These are phyloP conservation scores for Apostasia shenzhenica DNA, from an alignment of 106 monocot species.

Conservation along the genomic window DNA sequence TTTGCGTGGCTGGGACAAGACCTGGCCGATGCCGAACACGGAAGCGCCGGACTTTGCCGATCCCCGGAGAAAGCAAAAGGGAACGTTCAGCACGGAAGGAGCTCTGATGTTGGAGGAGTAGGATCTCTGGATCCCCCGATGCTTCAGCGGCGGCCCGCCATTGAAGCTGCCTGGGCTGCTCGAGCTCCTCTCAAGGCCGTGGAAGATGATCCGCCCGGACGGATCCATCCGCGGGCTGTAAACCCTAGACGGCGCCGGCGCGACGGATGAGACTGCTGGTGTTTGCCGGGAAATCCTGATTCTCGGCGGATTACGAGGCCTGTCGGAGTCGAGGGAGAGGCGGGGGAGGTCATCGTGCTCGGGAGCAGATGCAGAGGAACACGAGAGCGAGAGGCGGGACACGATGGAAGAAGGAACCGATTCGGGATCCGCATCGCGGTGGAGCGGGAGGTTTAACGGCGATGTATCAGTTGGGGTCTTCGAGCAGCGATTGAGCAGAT, in stretches of 20 bases:
- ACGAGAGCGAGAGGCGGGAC: slow-evolving; percentile 52
- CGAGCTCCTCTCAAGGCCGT: slow-evolving; percentile 63
- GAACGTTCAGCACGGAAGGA: slow-evolving; percentile 54
- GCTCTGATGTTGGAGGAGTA: slow-evolving; percentile 46
- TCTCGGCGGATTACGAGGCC: slow-evolving; percentile 5
- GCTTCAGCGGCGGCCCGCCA: slow-evolving; percentile 18
- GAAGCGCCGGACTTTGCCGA: slow-evolving; percentile 16
- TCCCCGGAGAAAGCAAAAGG: slow-evolving; percentile 31
- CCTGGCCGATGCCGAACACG: slow-evolving; percentile 20
- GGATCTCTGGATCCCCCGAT: slow-evolving; percentile 35
- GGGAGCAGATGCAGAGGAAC: slow-evolving; percentile 52
- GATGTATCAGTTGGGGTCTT: slow-evolving; percentile 24
- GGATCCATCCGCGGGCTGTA: slow-evolving; percentile 81
- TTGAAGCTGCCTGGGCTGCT: slow-evolving; percentile 66
- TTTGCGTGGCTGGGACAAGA: slow-evolving; percentile 5
- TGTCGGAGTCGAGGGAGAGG: slow-evolving; percentile 73
- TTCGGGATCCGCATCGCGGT: slow-evolving; percentile 49
- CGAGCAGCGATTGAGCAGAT: slow-evolving; percentile 30
- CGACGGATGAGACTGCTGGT: neutral
- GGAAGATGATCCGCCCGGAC: slow-evolving; percentile 73
- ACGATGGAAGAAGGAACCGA: slow-evolving; percentile 43
- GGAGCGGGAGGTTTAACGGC: slow-evolving; percentile 49
- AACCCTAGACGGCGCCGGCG: neutral
- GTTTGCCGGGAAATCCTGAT: neutral
- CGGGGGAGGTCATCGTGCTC: slow-evolving; percentile 71